Conservation (phyloP, 2,329 filamentous ascomycete genomes). For the Alternaria tenuissima region DNA sequence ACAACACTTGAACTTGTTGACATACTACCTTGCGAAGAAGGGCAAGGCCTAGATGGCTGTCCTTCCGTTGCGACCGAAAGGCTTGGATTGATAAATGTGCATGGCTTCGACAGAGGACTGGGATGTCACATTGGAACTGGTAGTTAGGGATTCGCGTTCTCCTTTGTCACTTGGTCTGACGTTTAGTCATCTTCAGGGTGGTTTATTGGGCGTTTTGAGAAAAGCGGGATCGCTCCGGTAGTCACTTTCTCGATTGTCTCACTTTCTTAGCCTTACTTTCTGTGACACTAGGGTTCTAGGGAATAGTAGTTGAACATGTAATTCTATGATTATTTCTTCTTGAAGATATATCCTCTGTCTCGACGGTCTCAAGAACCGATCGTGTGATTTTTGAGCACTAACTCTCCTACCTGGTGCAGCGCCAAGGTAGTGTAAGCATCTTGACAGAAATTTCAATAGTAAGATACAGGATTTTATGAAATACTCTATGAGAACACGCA, state of each 20-base stretch:
- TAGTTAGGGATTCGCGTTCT: background rate
- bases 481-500: too few relatives aligned
- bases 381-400: too few relatives aligned
- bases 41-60: constrained; percentile 33
- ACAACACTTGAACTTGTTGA: constrained; percentile 78
- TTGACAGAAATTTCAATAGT: too few relatives aligned
- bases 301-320: constrained; percentile 2
- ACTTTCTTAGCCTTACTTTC: background rate
- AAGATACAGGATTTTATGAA: too few relatives aligned
- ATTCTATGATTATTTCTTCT: background rate
- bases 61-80: constrained; percentile 13
- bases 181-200: background rate
- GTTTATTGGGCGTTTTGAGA: constrained; percentile 7
- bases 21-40: constrained; percentile 75
- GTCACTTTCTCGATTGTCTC: constrained; percentile 8
- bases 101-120: background rate
- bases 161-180: background rate
- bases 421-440: too few relatives aligned
- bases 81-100: background rate
- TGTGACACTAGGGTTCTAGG: background rate
- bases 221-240: constrained; percentile 15
- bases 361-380: too few relatives aligned
- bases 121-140: background rate
- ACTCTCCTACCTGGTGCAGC: too few relatives aligned
- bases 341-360: too few relatives aligned